phyloP scores from a whole-genome alignment of 345 rosid genomes.

The Fremontodendron californicum region DNA sequence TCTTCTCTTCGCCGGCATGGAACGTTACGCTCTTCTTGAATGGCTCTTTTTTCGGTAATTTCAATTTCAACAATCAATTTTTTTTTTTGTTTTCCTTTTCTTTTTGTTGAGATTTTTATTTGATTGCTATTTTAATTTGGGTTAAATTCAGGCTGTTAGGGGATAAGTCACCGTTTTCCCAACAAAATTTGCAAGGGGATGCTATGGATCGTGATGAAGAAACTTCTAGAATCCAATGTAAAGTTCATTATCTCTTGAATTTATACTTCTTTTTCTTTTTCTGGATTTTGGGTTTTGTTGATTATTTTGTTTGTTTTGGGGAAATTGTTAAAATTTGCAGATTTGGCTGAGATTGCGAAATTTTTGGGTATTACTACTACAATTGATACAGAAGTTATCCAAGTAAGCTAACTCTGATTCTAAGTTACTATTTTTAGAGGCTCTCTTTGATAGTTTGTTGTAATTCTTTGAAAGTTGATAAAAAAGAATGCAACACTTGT shows the following conservation, averaged over 20 bases:
- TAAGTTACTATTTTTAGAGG: neutral
- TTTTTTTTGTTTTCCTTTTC: neutral
- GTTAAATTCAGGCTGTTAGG: slow-evolving; percentile 63
- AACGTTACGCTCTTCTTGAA: slow-evolving; percentile 93
- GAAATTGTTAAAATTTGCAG: slow-evolving; percentile 31
- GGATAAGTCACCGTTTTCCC: slow-evolving; percentile 93
- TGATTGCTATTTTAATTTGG: neutral
- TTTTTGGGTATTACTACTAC: slow-evolving; percentile 79
- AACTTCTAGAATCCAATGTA: slow-evolving; percentile 88
- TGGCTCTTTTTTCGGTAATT: slow-evolving; percentile 78
- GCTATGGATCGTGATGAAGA: slow-evolving; percentile 90
- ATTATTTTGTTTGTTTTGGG: neutral
- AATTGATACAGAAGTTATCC: slow-evolving; percentile 83
- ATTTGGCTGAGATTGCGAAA: slow-evolving; percentile 94
- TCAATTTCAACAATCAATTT: neutral
- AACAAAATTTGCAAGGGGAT: slow-evolving; percentile 77
- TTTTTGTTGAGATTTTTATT: neutral
- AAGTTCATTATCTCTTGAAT: slow-evolving; percentile 7
- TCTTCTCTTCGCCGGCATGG: slow-evolving; percentile 98
- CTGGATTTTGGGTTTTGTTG: neutral
- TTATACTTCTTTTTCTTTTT: slow-evolving; percentile 7
- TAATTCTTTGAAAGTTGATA: neutral
- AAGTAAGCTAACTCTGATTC: slow-evolving; percentile 37
- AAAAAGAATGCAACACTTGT: neutral
- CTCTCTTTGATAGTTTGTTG: neutral